Conservation (phyloP, 176 grass and related monocot species). For the Chloris gayana region DNA sequence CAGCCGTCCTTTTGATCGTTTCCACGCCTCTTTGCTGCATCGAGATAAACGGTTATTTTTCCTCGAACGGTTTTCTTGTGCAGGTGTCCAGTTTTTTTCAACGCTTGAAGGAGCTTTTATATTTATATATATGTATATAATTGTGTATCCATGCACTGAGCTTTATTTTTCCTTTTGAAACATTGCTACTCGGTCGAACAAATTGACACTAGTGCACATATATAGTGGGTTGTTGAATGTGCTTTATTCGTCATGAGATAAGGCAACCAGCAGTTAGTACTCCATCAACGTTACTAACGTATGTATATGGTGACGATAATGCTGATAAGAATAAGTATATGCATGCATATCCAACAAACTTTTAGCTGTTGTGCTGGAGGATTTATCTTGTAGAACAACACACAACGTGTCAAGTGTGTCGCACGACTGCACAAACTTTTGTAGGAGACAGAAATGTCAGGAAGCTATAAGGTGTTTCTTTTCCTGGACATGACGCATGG, state of each 20-base stretch:
- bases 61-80: constrained; percentile 22
- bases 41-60: constrained; percentile 5
- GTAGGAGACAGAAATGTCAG: constrained; percentile 17
- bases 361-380: not conserved
- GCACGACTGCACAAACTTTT: constrained; percentile 24
- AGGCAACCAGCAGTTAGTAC: not conserved
- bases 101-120: constrained; percentile 19
- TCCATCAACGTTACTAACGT: too few species aligned
- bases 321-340: too few species aligned
- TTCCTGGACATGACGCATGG: constrained; percentile 4
- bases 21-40: not conserved
- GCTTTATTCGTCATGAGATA: constrained; percentile 21
- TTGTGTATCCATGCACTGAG: not conserved
- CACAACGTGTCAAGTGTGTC: constrained; percentile 14
- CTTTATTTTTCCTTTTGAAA: constrained; percentile 24
- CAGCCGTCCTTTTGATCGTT: constrained; percentile 15
- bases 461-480: not conserved
- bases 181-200: not conserved
- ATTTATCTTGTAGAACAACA: not conserved
- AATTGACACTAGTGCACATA: not conserved
- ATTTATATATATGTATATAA: too few species aligned
- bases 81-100: constrained; percentile 23
- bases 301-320: too few species aligned
- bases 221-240: constrained; percentile 54
- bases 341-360: not conserved